These are phyloP conservation scores for Madurella mycetomatis DNA, from an alignment of 2,329 filamentous ascomycete species.

Conservation along the genomic window DNA sequence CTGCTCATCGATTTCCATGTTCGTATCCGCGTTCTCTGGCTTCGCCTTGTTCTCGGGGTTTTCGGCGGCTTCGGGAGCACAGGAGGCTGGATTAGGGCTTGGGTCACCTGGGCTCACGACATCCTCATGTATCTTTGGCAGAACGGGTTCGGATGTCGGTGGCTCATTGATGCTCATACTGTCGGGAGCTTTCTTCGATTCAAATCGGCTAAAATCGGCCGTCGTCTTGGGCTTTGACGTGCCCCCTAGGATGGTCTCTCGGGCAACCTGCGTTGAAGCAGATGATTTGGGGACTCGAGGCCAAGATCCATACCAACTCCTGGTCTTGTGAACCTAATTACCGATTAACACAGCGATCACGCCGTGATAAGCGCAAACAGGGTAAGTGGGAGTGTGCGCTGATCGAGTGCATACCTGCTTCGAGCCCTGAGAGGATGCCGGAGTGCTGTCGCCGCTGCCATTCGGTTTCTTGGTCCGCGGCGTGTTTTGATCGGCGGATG, in stretches of 20 bases:
- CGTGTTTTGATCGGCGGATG: neutral
- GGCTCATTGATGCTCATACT: constrained; percentile 30
- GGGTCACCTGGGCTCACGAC: constrained; percentile 6
- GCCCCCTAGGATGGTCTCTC: constrained; percentile 57
- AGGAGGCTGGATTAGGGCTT: constrained; percentile 8
- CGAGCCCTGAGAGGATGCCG: constrained; percentile 6
- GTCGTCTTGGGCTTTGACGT: constrained; percentile 44
- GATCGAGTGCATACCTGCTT: constrained; percentile 18
- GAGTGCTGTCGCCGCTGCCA: neutral
- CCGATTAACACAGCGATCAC: constrained; percentile 7
- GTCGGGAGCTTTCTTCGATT: constrained; percentile 38
- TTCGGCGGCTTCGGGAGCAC: constrained; percentile 1
- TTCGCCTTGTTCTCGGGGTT: constrained; percentile 7
- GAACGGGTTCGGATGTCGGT: constrained; percentile 27
- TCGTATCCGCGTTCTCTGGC: constrained; percentile 1
- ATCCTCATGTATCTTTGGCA: constrained; percentile 31
- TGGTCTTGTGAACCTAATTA: constrained; percentile 45
- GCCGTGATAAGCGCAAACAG: neutral
- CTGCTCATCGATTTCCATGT: constrained; percentile 1
- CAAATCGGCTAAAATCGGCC: constrained; percentile 50
- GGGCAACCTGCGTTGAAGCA: constrained; percentile 56
- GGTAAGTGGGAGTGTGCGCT: neutral
- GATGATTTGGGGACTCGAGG: constrained; percentile 51
- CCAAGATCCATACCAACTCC: constrained; percentile 63
- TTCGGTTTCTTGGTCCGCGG: constrained; percentile 2